Conservation (phyloP, 1,139 yeast genomes). For the Blastobotrys indianensis region DNA sequence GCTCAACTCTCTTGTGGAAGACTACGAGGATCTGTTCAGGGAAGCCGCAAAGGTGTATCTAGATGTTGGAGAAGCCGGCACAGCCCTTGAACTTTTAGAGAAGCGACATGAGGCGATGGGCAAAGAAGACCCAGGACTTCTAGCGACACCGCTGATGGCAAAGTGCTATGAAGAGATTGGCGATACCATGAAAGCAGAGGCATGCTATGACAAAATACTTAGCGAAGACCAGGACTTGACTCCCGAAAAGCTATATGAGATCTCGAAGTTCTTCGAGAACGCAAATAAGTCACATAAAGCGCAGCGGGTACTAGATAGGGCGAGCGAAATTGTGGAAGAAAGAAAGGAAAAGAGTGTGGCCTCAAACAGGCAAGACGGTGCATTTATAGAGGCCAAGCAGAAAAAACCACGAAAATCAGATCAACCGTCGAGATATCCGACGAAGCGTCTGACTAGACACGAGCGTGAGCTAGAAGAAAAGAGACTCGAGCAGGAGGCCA, state of each 20-base stretch:
- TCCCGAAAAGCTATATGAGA: constrained; percentile 64
- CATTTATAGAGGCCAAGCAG: constrained; percentile 5
- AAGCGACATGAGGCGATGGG: constrained; percentile 39
- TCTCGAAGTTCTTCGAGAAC: constrained; percentile 72
- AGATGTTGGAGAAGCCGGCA: constrained; percentile 59
- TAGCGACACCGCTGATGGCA: constrained; percentile 48
- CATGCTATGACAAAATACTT: constrained; percentile 54
- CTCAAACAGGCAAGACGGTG: background rate
- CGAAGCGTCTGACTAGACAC: constrained; percentile 38
- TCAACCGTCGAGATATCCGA: constrained; percentile 4
- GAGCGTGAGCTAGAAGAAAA: constrained; percentile 52
- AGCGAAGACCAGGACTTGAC: constrained; percentile 51
- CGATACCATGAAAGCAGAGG: constrained; percentile 62
- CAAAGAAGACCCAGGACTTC: constrained; percentile 11
- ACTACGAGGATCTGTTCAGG: constrained; percentile 63
- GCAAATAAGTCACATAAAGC: constrained; percentile 64
- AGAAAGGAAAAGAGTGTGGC: background rate
- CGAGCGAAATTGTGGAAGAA: constrained; percentile 11
- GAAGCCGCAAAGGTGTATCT: constrained; percentile 75
- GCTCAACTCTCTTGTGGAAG: constrained; percentile 50
- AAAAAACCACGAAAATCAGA: background rate
- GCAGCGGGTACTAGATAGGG: constrained; percentile 21
- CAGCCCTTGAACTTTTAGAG: constrained; percentile 62
- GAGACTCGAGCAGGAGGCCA: constrained; percentile 53
- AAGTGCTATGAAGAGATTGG: constrained; percentile 73